Evolutionary conservation across 345 rosid genomes (phyloP), one percentile per base, ranked within the genome.

Genomic region (Ailanthus altissimus): DNA sequence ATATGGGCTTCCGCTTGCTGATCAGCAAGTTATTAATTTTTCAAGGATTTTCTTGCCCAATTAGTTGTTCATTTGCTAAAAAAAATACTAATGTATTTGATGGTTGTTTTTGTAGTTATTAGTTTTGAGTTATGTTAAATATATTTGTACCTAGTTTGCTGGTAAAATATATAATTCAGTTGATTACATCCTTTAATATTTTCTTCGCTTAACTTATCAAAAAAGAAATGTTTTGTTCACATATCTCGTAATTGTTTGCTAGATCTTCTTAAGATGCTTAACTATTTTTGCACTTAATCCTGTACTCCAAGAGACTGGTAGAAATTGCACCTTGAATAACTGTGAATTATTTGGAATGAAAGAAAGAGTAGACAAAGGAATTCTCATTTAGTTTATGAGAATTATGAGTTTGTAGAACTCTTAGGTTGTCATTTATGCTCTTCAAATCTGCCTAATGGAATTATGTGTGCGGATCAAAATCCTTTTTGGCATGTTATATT

Each of bases 321-420:
- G 61, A 53, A 26, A 21, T 38, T 70, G 74, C 62, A 70, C 32
- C 47, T n/a, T 72, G 45, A 40, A 57, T 21, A 57, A 11, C 45
- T 11, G 9, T 18, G 54, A 12, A 46, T 15, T 7, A 9, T 36
- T 15, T 40, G 65, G 16, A 36, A 3, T 10, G 75, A 42, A 36
- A 38, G 18, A 11, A 9, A 72, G 36, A 9, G 32, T 49, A 5
- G 32, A 32, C 47, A 32, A 12, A 70, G 8, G 10, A 20, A 20
- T 13, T 38, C 6, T 15, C 53, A 14, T n/a, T 73, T 28, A 47
- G 45, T 32, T 60, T 63, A 45, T 74, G 32, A 51, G 36, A 70
- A 47, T 6, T 69, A 28, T 26, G 23, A 70, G 9, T n/a, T 38
- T 6, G 46, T 36, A 15, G 64, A 38, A 57, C 6, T 21, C 20